Evolutionary conservation across 2,329 filamentous ascomycete genomes (phyloP).

Genomic region (Trichoderma atroviride): DNA sequence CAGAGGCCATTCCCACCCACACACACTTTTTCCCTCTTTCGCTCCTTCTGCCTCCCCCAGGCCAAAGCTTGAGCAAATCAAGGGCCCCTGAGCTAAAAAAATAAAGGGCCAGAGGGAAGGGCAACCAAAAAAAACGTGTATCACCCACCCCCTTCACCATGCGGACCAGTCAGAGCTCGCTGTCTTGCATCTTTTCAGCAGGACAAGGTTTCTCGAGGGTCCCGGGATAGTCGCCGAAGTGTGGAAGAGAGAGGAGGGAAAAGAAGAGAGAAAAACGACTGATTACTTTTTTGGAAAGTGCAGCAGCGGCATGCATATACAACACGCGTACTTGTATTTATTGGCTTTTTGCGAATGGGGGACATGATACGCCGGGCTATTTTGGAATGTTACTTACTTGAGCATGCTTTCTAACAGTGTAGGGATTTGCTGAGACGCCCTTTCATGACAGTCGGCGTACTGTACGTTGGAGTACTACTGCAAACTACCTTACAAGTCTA

Average conservation of each 20-base stretch:
- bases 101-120: not conserved
- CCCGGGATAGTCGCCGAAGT: conserved; percentile 10
- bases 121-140: not conserved
- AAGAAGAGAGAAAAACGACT: not conserved
- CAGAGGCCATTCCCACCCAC: conserved; percentile 6
- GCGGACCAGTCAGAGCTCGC: conserved; percentile 11
- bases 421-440: not conserved
- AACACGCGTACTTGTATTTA: not conserved
- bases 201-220: conserved; percentile 3
- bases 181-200: not conserved
- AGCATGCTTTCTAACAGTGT: not conserved
- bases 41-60: not conserved
- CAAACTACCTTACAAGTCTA: not conserved
- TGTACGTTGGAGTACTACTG: not conserved
- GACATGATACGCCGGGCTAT: not conserved
- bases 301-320: not conserved
- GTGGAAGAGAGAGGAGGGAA: not conserved
- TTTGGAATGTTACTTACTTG: not conserved
- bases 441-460: not conserved
- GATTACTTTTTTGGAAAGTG: not conserved
- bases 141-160: not conserved
- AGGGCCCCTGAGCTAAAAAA: conserved; percentile 18
- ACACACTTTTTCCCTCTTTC: not conserved
- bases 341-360: not conserved
- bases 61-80: not conserved